Evolutionary conservation across 768 basidiomycete species (phyloP).

Genomic region (Pisolithus albus): DNA sequence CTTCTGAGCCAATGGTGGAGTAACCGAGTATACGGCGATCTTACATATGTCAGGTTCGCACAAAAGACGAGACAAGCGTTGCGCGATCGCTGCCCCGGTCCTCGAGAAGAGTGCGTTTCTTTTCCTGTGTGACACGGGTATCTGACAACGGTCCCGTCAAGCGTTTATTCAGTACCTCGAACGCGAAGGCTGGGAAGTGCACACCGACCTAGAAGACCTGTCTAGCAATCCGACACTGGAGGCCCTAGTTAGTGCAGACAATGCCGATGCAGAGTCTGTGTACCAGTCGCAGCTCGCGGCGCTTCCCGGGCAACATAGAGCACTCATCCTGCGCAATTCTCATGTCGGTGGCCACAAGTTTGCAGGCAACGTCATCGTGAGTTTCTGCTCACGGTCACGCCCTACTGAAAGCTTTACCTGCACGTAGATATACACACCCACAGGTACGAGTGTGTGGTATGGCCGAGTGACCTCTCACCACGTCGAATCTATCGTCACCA

Average conservation of each 20-base stretch:
- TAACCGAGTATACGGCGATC: background rate
- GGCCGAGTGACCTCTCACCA: conserved; percentile 90
- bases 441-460: conserved; percentile 86
- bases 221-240: conserved; percentile 27
- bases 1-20: background rate
- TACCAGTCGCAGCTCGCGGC: conserved; percentile 41
- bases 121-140: conserved; percentile 8
- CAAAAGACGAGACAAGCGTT: conserved; percentile 87
- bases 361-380: conserved; percentile 83
- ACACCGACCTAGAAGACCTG: conserved; percentile 65
- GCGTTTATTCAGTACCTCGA: conserved; percentile 61
- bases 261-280: conserved; percentile 45
- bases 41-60: conserved; percentile 64
- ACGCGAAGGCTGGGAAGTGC: conserved; percentile 64
- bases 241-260: conserved; percentile 4
- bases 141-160: conserved; percentile 18
- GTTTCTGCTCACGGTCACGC: conserved; percentile 26
- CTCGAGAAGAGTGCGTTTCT: conserved; percentile 59
- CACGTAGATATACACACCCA: conserved; percentile 74
- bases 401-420: background rate
- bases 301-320: conserved; percentile 53
- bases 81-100: conserved; percentile 79
- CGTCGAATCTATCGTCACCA: conserved; percentile 75
- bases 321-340: conserved; percentile 78
- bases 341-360: conserved; percentile 94